Evolutionary conservation across 768 basidiomycete species (phyloP), one percentile per base, ranked within the genome.

Genomic region (Rhizopogon vesiculosus): DNA sequence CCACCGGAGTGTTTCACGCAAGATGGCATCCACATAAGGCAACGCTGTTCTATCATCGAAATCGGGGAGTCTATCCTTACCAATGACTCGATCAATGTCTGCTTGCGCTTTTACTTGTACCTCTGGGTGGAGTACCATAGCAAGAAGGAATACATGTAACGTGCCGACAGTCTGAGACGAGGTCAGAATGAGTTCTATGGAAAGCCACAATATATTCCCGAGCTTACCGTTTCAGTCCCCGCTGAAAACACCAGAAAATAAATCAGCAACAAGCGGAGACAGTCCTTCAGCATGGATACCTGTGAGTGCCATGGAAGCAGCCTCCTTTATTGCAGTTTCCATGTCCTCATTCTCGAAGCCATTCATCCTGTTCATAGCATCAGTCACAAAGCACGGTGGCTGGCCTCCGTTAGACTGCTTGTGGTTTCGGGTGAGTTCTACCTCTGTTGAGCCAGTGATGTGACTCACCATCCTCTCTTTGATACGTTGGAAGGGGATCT

Each of bases 1-100:
- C 67, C 67, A 68, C 48, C 67, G 63, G 43, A 68, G 33, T 16
- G 66, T 69, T 61, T 72, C 72, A 45, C 71, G 71, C 52, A 73
- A 28, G 45, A 72, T 51, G 25, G 70, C 70, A 3, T 65, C 62
- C 1, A 71, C 40, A 42, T 68, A 72, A 45, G 69, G 69, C 33
- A 73, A 52, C 12, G 59, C 59, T 3, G 56, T 2, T 35, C 62
- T 55, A 52, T 73, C 72, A 15, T 53, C 60, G 33, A 66, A 64
- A 35, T 59, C 31, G 0, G 70, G 66, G 7, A 72, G 53, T 29
- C 72, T 59, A 6, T 59, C 33, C 1, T 43, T 55, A 50, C 74
- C 72, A 28, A 70, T 18, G 33, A 64, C 56, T 3, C 62, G 51
- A 13, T 75, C 69, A 2, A 74, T 68, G 53, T 74, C 72, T 51